Conservation (phyloP, 495 filamentous ascomycete genomes). For the Podospora fimiseda region DNA sequence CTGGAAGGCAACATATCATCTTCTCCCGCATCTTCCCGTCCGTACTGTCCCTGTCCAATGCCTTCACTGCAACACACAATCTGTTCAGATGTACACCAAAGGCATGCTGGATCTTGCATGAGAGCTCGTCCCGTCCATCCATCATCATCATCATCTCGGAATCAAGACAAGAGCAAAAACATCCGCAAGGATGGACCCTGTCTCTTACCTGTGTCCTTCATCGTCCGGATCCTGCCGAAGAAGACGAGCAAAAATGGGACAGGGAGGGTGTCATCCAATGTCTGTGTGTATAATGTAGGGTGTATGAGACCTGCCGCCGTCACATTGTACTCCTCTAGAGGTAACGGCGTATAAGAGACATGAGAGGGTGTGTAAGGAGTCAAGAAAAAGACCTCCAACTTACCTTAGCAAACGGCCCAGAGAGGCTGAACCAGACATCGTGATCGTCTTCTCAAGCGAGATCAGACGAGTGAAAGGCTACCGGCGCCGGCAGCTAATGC, state of each 20-base stretch:
- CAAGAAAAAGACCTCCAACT: neutral
- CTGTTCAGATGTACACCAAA: neutral
- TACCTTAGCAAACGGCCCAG: neutral
- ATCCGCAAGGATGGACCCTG: constrained; percentile 5
- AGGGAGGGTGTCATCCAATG: neutral
- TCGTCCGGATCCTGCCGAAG: neutral
- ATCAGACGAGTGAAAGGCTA: neutral
- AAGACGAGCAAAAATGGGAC: neutral
- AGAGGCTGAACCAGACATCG: neutral
- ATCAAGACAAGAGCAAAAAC: neutral
- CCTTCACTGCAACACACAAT: neutral
- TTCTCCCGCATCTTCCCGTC: neutral
- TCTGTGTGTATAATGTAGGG: neutral
- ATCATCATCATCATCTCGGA: no score
- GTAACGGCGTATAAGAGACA: neutral
- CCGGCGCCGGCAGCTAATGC: neutral
- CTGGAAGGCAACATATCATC: neutral
- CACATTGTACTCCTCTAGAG: neutral
- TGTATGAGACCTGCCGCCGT: neutral
- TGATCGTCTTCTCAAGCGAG: neutral
- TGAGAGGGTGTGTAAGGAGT: neutral
- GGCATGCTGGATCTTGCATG: constrained; percentile 3
- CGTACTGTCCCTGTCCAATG: neutral
- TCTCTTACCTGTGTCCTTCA: neutral
- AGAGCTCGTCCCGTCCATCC: constrained; percentile 1